These are phyloP conservation scores for Vinca minor DNA, from an alignment of 257 asterid genomes.

Conservation along the genomic window DNA sequence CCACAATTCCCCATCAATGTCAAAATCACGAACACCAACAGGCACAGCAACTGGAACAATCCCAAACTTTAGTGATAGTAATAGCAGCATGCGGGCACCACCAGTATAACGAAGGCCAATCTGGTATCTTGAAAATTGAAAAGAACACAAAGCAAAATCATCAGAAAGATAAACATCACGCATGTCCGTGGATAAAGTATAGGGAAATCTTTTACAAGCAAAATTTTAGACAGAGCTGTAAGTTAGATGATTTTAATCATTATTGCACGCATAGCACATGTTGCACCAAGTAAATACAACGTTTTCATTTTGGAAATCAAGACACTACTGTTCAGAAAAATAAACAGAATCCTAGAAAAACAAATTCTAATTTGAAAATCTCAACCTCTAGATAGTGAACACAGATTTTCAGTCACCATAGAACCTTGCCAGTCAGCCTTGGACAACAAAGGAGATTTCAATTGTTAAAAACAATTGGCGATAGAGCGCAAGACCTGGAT, in stretches of 20 bases:
- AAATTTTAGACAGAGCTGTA: background rate
- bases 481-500: background rate
- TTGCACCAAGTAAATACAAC: background rate
- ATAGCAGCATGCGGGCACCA: slow-evolving; percentile 94
- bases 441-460: background rate
- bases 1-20: slow-evolving; percentile 97
- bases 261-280: background rate
- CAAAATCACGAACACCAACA: slow-evolving; percentile 84
- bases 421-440: background rate
- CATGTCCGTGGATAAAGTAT: background rate
- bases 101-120: slow-evolving; percentile 46
- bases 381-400: no score
- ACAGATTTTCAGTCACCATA: no score
- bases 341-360: background rate
- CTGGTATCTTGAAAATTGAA: slow-evolving; percentile 57
- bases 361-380: background rate
- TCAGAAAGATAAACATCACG: background rate
- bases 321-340: background rate
- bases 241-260: background rate
- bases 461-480: background rate
- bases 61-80: slow-evolving; percentile 70
- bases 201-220: background rate
- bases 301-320: background rate
- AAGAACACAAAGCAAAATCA: slow-evolving; percentile 8
- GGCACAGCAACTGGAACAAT: slow-evolving; percentile 77